A percentile compares a stretch with the other conserved stretches of the same genome.
phyloP scores from a whole-genome alignment of 2,329 filamentous ascomycete species.

The Ceratocystiopsis minuta region DNA sequence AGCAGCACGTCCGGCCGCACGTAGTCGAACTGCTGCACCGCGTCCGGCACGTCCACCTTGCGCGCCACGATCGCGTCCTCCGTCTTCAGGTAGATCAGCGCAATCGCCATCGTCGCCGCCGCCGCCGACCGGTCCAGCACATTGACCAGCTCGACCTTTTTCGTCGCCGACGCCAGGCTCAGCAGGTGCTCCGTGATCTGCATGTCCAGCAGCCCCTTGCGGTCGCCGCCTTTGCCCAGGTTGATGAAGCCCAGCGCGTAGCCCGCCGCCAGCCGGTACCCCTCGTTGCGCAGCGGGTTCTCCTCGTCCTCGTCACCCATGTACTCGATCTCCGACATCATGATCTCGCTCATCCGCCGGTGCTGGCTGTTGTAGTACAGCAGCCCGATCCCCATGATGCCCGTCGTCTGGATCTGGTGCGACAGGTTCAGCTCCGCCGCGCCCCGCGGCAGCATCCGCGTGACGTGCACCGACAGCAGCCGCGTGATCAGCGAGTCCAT shows the following conservation, averaged over 20 bases:
- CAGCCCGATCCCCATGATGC: constrained; percentile 90
- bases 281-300: constrained; percentile 74
- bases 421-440: constrained; percentile 90
- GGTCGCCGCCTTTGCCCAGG: constrained; percentile 71
- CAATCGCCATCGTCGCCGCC: constrained; percentile 77
- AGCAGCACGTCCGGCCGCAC: constrained; percentile 85
- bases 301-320: constrained; percentile 68
- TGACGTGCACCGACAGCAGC: constrained; percentile 86
- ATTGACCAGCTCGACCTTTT: constrained; percentile 82
- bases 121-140: constrained; percentile 84
- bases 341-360: constrained; percentile 94
- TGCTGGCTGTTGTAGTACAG: constrained; percentile 92
- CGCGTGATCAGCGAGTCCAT: constrained; percentile 95
- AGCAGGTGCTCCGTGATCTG: constrained; percentile 76
- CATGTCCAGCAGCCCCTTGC: constrained; percentile 87
- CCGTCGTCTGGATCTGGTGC: constrained; percentile 82
- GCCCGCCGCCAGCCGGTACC: constrained; percentile 86
- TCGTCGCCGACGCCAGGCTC: constrained; percentile 68
- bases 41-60: constrained; percentile 87
- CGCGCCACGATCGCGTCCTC: constrained; percentile 71
- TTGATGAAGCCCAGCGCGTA: constrained; percentile 93
- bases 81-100: constrained; percentile 94
- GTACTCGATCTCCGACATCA: constrained; percentile 93
- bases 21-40: constrained; percentile 82
- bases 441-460: constrained; percentile 77